Evolutionary conservation across 306 rosid genomes (phyloP), one percentile per base, ranked within the genome.

Genomic region (Pueraria montana): DNA sequence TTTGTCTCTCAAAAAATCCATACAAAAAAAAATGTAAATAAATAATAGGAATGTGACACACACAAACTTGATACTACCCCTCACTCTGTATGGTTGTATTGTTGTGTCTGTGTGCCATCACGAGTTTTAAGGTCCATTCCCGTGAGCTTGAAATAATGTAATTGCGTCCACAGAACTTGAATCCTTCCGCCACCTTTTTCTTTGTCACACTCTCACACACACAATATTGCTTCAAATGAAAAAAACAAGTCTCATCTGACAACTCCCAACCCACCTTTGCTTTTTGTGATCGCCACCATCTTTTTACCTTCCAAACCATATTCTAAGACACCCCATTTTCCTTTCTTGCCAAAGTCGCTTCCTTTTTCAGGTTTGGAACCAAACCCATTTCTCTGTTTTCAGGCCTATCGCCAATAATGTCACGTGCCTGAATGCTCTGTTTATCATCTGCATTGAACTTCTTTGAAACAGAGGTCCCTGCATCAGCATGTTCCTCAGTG

Each of bases 361-460:
- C 73, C 76, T 79, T 86, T 83, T 83, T 40, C 83, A 50, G 85
- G 87, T 80, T 27, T 68, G 42, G 18, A 72, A 72, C 61, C 66
- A 45, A 74, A 61, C 71, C 63, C 67, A 69, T 23, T 16, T 12
- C 56, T 83, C 73, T 61, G 3, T 42, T 58, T 78, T 32, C 49
- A 5, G 11, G 13, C 38, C 64, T 64, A 5, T 43, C 46, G 14
- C 72, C 24, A 3, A 17, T 36, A 8, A 32, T 32, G 71, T 10
- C 52, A 11, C n/a, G 50, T 40, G 17, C 20, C 49, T 67, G 73
- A 40, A 67, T 67, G 50, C 50, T 40, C 50, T 67, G 49, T 9
- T 3, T 62, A 13, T 27, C 18, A 40, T 66, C 9, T 66, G 2
- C 43, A 30, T 66, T 66, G 49, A 18, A 4, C 72, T 17, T n/a